A percentile compares a stretch with the other conserved stretches of the same genome.
These are phyloP conservation scores for Vicia villosa DNA, from an alignment of 306 rosid genomes.

Conservation along the genomic window DNA sequence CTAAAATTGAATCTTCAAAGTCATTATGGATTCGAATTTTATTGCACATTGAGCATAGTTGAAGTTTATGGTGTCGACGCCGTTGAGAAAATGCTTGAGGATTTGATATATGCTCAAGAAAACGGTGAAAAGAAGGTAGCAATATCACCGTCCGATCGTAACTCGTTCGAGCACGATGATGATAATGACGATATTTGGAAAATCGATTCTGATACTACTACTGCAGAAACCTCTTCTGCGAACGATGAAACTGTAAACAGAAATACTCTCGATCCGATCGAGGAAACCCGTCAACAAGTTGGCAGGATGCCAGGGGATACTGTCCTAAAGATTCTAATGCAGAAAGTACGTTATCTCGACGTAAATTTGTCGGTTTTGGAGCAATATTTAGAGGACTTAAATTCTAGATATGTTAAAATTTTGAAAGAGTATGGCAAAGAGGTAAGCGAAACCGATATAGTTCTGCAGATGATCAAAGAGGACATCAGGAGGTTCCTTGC, in stretches of 20 bases:
- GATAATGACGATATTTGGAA: slow-evolving; percentile 15
- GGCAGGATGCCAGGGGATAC: slow-evolving; percentile 96
- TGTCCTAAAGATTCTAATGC: slow-evolving; percentile 90
- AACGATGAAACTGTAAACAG: slow-evolving; percentile 46
- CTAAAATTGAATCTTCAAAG: slow-evolving; percentile 74
- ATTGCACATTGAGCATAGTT: slow-evolving; percentile 77
- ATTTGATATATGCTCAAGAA: slow-evolving; percentile 66
- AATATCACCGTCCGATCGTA: slow-evolving; percentile 33
- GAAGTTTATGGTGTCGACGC: slow-evolving; percentile 94
- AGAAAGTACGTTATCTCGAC: slow-evolving; percentile 84
- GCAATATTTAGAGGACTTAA: slow-evolving; percentile 77
- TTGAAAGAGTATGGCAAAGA: slow-evolving; percentile 66
- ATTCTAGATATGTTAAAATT: slow-evolving; percentile 67
- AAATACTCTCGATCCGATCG: slow-evolving; percentile 62
- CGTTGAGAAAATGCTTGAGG: slow-evolving; percentile 90
- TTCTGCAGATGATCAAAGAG: slow-evolving; percentile 62
- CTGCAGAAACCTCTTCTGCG: slow-evolving; percentile 36
- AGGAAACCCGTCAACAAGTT: slow-evolving; percentile 67
- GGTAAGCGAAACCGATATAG: slow-evolving; percentile 51
- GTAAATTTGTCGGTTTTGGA: slow-evolving; percentile 76
- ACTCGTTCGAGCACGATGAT: slow-evolving; percentile 40
- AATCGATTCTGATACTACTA: slow-evolving; percentile 39
- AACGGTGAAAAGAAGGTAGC: slow-evolving; percentile 49
- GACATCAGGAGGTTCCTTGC: slow-evolving; percentile 59
- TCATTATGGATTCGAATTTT: slow-evolving; percentile 88